phyloP scores from a whole-genome alignment of 495 filamentous ascomycete genomes.

The Aspergillus affinis region DNA sequence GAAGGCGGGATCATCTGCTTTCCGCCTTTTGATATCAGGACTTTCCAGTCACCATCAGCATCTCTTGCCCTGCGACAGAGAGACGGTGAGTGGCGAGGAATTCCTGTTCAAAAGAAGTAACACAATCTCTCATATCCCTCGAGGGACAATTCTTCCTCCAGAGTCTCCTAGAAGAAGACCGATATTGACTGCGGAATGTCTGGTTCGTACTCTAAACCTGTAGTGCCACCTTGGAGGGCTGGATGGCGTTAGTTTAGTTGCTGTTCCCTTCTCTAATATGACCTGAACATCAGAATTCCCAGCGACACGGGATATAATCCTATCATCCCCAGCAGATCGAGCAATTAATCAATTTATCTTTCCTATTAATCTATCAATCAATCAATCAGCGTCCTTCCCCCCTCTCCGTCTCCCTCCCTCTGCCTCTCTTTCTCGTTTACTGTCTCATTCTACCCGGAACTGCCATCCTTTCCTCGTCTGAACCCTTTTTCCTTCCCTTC shows the following conservation, averaged over 20 bases:
- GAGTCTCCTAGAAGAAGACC: no score
- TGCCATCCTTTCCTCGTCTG: constrained; percentile 6
- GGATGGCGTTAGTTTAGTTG: no score
- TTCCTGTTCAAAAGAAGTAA: no score
- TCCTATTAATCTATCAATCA: constrained; percentile 2
- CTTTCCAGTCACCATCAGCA: no score
- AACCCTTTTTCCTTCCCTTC: background rate
- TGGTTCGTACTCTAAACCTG: no score
- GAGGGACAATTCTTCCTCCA: no score
- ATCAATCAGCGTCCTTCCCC: constrained; percentile 10
- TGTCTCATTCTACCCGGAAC: constrained; percentile 12
- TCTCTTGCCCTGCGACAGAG: no score
- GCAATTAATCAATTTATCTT: background rate
- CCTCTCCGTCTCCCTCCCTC: constrained; percentile 15
- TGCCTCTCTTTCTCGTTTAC: constrained; percentile 10
- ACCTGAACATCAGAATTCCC: background rate
- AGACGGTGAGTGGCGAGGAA: no score
- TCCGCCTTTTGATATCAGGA: constrained; percentile 1
- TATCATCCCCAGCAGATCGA: background rate
- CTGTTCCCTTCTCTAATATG: no score
- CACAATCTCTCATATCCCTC: no score
- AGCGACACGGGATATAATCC: background rate
- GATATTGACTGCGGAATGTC: no score
- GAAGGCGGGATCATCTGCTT: constrained; percentile 21
- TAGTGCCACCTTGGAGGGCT: no score